phyloP scores from a whole-genome alignment of 331 rosid genomes.

The Malus hybrid region DNA sequence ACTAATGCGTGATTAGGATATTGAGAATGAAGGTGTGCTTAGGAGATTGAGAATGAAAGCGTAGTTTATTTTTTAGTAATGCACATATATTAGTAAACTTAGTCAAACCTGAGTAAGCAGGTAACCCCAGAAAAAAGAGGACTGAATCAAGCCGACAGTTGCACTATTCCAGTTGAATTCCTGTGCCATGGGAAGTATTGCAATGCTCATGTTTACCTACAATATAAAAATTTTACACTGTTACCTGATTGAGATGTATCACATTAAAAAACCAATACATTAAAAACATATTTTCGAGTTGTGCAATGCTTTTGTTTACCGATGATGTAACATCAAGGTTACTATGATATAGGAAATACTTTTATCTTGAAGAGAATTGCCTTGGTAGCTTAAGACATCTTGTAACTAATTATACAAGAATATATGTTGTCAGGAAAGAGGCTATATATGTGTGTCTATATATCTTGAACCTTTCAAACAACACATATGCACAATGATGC shows the following conservation, averaged over 20 bases:
- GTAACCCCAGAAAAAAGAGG: constrained; percentile 98
- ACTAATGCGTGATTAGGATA: not conserved
- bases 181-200: constrained; percentile 93
- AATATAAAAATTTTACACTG: not conserved
- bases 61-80: not conserved
- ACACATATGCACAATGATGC: not conserved
- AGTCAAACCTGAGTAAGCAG: constrained; percentile 82
- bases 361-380: not conserved
- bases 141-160: constrained; percentile 93
- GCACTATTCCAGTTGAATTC: constrained; percentile 92
- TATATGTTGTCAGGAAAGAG: not conserved
- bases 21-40: not conserved
- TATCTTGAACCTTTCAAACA: not conserved
- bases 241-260: constrained; percentile 6
- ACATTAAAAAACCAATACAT: not conserved
- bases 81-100: not conserved
- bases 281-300: not conserved
- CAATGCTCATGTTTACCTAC: constrained; percentile 97
- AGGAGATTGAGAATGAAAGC: not conserved
- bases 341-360: not conserved
- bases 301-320: not conserved
- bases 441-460: not conserved
- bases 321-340: not conserved
- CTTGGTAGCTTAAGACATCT: not conserved
- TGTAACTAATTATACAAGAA: not conserved